Conservation (phyloP, 2,329 filamentous ascomycete species). For the Magnaporthiopsis incrustans region DNA sequence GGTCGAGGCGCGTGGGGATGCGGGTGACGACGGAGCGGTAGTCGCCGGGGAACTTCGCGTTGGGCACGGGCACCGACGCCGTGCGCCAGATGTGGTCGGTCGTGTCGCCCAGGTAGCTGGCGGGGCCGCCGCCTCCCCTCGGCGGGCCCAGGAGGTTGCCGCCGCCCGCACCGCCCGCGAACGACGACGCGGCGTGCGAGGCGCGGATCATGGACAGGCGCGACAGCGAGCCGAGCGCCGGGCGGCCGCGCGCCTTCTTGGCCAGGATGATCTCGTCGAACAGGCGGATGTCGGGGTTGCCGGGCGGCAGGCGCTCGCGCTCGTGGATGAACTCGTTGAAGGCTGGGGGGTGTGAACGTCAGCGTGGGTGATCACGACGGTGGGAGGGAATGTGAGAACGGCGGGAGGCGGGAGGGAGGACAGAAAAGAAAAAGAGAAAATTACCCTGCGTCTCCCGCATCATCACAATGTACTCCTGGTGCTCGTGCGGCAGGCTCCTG, state of each 20-base stretch:
- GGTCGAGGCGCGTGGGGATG: constrained; percentile 77
- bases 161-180: too few species aligned
- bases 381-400: too few species aligned
- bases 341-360: constrained; percentile 24
- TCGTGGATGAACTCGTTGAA: constrained; percentile 85
- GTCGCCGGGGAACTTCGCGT: constrained; percentile 53
- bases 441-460: constrained; percentile 60
- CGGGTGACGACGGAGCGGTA: constrained; percentile 53
- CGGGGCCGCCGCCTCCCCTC: constrained; percentile 21
- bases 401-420: too few species aligned
- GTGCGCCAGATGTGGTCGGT: constrained; percentile 75
- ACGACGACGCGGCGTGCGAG: constrained; percentile 39
- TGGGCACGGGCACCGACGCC: constrained; percentile 51
- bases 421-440: background rate
- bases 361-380: too few species aligned
- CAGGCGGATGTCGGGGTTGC: constrained; percentile 60
- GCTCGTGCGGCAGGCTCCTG: constrained; percentile 55
- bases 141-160: constrained; percentile 23
- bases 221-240: constrained; percentile 53
- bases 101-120: constrained; percentile 62
- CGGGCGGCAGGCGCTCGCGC: constrained; percentile 56
- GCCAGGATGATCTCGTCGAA: constrained; percentile 81
- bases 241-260: constrained; percentile 61
- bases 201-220: constrained; percentile 52
- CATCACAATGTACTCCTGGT: constrained; percentile 56